A percentile compares a stretch with the other conserved stretches of the same genome.
Evolutionary conservation across 768 basidiomycete genomes (phyloP).

Genomic region (Collybia mongolica): DNA sequence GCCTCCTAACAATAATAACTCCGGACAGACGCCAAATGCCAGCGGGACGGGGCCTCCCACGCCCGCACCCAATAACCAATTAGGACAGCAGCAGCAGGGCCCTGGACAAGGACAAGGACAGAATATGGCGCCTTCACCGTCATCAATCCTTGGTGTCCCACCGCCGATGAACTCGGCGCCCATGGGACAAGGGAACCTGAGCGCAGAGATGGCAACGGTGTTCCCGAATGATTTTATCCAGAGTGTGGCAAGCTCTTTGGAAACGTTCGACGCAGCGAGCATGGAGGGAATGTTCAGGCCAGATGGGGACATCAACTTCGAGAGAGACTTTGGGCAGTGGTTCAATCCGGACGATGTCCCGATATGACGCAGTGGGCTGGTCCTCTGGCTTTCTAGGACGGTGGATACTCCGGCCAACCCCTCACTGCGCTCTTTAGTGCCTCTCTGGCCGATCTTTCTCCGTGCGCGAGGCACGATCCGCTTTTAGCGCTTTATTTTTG

Average conservation of each 20-base stretch:
- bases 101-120: conserved; percentile 9
- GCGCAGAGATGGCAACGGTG: conserved; percentile 11
- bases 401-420: too few relatives aligned
- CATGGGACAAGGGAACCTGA: conserved; percentile 11
- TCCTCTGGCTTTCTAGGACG: too few relatives aligned
- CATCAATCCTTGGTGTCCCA: conserved; percentile 20
- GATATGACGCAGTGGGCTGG: conserved; percentile 26
- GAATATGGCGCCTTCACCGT: conserved; percentile 26
- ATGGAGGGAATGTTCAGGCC: conserved; percentile 33
- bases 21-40: conserved; percentile 20
- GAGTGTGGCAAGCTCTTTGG: conserved; percentile 36
- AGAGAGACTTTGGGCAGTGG: conserved; percentile 76
- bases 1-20: conserved; percentile 5
- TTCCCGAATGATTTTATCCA: conserved; percentile 45
- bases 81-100: conserved; percentile 14
- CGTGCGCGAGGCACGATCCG: too few relatives aligned
- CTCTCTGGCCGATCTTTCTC: too few relatives aligned
- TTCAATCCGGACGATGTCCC: conserved; percentile 56
- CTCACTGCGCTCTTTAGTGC: too few relatives aligned
- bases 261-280: conserved; percentile 32
- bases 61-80: conserved; percentile 19
- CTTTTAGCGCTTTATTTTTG: too few relatives aligned
- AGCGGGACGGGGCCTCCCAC: conserved; percentile 28
- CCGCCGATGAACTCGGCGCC: conserved; percentile 12
- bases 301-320: conserved; percentile 60